Percentiles rank a stretch among this genome's conserved stretches.
Evolutionary conservation across 768 basidiomycete genomes (phyloP).

Genomic region (Sarcomyxa edulis): DNA sequence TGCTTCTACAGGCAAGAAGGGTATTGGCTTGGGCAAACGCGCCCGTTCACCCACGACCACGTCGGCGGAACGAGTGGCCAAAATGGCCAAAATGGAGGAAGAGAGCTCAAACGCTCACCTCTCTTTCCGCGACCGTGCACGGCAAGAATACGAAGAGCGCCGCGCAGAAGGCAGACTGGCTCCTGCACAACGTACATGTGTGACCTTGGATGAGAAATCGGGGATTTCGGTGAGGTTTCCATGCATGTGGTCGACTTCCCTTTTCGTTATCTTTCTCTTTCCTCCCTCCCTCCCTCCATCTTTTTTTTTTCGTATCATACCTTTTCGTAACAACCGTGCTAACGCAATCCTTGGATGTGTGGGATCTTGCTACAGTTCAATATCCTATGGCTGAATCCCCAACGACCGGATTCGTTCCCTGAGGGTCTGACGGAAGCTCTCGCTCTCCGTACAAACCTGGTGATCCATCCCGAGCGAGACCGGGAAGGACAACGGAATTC

Average conservation of each 20-base stretch:
- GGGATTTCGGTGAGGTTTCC: conserved; percentile 54
- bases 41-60: conserved; percentile 61
- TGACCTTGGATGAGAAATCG: conserved; percentile 67
- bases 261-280: conserved; percentile 2
- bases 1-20: conserved; percentile 70
- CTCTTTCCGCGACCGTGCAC: conserved; percentile 65
- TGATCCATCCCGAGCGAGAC: conserved; percentile 15
- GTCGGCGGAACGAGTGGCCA: conserved; percentile 58
- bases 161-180: conserved; percentile 66
- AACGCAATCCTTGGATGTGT: conserved; percentile 7
- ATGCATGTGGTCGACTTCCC: conserved; percentile 1
- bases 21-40: conserved; percentile 71
- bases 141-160: conserved; percentile 71
- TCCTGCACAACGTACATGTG: conserved; percentile 71
- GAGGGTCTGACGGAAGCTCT: conserved; percentile 57
- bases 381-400: conserved; percentile 72
- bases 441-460: conserved; percentile 30
- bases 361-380: conserved; percentile 54
- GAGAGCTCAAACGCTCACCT: conserved; percentile 48
- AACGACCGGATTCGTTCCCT: conserved; percentile 61
- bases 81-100: conserved; percentile 71
- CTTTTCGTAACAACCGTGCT: not conserved
- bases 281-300: too few species aligned
- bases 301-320: not conserved
- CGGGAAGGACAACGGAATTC: conserved; percentile 25